Conservation (phyloP, 371 early-diverging fungal genomes). For the Batkoa obscura region DNA sequence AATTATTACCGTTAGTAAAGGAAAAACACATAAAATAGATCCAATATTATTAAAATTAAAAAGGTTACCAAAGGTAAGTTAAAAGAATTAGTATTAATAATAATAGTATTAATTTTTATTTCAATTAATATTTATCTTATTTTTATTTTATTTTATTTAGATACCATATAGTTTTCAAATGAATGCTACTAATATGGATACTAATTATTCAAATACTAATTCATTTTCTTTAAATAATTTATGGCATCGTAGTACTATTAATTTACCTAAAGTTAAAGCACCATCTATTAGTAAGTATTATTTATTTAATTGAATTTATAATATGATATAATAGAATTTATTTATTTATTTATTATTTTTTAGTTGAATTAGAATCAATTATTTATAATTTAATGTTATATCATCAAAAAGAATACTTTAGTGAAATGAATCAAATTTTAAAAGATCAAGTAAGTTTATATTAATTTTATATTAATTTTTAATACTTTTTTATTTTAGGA, state of each 20-base stretch:
- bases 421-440: not conserved
- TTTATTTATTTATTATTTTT: not conserved
- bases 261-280: no score
- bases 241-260: no score
- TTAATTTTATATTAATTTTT: not conserved
- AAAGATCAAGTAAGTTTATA: not conserved
- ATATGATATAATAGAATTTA: not conserved
- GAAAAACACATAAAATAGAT: not conserved
- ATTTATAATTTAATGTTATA: not conserved
- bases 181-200: not conserved
- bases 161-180: not conserved
- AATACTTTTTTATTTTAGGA: not conserved
- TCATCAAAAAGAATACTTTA: not conserved
- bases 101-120: not conserved
- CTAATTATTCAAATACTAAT: no score
- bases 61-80: constrained; percentile 1
- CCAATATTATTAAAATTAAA: not conserved
- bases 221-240: not conserved
- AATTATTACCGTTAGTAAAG: not conserved
- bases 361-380: not conserved
- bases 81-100: not conserved
- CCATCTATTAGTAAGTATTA: no score
- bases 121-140: not conserved
- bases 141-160: no score
- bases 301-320: not conserved